Base-by-base conservation (phyloP, 495 filamentous ascomycete genomes). In the Thozetella sp. region DNA sequence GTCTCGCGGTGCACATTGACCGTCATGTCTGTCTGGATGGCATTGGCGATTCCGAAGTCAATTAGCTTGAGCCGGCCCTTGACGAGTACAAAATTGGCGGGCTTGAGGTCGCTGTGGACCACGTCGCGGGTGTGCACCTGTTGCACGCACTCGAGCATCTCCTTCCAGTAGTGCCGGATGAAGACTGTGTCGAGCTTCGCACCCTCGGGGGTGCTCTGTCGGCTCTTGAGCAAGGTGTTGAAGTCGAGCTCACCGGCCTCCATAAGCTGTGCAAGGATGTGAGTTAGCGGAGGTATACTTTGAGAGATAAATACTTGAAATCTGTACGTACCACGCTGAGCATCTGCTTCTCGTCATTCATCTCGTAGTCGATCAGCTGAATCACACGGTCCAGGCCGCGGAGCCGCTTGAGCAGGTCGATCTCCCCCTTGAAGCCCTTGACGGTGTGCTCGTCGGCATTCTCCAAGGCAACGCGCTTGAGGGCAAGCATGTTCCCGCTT, bases 211-310 rank as follows among this genome's bases (percentile, higher is more conserved):
- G 90, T 88, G 27, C 89, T 75, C 25, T 89, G 86, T 34, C 88
- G 85, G 6, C 83, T 88, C 17, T 71, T 69, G 25, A 99, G 86
- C 19, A 97, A 87, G 55, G 90, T 92, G 64, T 93, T 90, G 67
- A 99, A 82, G 67, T 98, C 96, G n/a, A 93, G 86, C 73, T 99
- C 95, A 59, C 95, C 95, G 67, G 93, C 91, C 75, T 99, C 95
- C 93, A 99, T 96, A n/a, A 99, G 83, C 85, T 88, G 59, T 3
- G 9, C 25, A 12, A 48, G 45, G 58, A 62, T 51, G 43, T 24
- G n/a, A 20, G 17, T 45, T 63, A 65, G 61, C 59, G 52, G 20
- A 23, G n/a, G 19, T 55, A 22, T 54, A 23, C 13, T 19, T 17
- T 37, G 43, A 51, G 25, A 26, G 23, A 9, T 34, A 23, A 40